Conservation (phyloP, 2,329 filamentous ascomycete genomes). For the Cephalotrichum gorgonifer region DNA sequence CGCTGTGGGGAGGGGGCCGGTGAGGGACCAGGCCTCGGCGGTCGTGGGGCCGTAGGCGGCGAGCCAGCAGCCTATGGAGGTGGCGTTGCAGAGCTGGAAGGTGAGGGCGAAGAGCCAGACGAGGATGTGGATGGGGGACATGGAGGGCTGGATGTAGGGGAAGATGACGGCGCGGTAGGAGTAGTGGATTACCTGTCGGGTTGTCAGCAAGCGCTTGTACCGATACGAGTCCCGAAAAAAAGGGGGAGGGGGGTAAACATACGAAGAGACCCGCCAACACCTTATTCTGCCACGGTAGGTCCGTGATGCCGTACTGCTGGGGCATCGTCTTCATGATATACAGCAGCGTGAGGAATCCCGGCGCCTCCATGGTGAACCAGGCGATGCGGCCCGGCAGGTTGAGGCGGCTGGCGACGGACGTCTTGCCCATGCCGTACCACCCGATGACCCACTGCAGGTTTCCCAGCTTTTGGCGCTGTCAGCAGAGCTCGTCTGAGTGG, state of each 20-base stretch:
- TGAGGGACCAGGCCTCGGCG: constrained; percentile 36
- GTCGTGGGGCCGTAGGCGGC: constrained; percentile 67
- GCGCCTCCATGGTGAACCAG: constrained; percentile 82
- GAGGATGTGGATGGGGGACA: constrained; percentile 74
- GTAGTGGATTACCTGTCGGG: constrained; percentile 66
- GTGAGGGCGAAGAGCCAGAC: constrained; percentile 53
- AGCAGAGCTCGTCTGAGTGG: neutral
- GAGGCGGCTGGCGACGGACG: constrained; percentile 59
- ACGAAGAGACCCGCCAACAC: constrained; percentile 61
- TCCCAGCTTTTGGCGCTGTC: constrained; percentile 43
- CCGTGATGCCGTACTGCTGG: constrained; percentile 39
- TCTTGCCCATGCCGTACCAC: constrained; percentile 91
- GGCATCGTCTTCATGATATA: constrained; percentile 70
- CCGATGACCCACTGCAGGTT: constrained; percentile 64
- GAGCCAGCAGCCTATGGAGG: constrained; percentile 70
- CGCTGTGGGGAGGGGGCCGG: constrained; percentile 20
- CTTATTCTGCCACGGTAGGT: constrained; percentile 68
- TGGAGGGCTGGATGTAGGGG: constrained; percentile 77
- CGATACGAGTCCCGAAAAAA: no score
- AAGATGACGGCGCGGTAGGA: constrained; percentile 76
- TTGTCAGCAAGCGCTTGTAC: constrained; percentile 8
- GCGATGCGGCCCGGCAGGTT: constrained; percentile 84
- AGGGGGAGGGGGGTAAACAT: constrained; percentile 13
- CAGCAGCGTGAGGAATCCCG: constrained; percentile 65
- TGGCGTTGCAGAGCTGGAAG: constrained; percentile 77